phyloP scores from a whole-genome alignment of 805 yeast genomes.

The Kluyveromyces wickerhamii region DNA sequence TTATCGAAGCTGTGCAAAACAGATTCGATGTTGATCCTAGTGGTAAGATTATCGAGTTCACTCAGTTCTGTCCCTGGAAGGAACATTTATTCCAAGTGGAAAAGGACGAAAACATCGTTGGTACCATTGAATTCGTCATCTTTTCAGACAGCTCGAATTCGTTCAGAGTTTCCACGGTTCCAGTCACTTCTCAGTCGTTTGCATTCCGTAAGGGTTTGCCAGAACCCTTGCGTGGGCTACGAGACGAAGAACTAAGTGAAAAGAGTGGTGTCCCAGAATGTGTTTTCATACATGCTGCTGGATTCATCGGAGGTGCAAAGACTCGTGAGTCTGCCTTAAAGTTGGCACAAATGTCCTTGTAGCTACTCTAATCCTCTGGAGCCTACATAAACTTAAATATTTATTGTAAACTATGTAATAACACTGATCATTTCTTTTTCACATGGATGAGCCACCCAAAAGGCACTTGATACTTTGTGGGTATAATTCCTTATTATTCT shows the following conservation, averaged over 20 bases:
- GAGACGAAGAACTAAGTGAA: constrained; percentile 75
- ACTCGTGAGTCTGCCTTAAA: constrained; percentile 68
- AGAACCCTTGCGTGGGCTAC: constrained; percentile 88
- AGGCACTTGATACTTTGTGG: too few relatives aligned
- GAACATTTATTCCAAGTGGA: constrained; percentile 80
- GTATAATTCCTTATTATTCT: too few relatives aligned
- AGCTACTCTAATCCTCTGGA: too few relatives aligned
- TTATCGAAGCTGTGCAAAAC: constrained; percentile 53
- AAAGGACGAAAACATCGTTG: constrained; percentile 44
- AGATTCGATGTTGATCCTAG: constrained; percentile 54
- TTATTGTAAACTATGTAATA: too few relatives aligned
- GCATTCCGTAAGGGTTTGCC: constrained; percentile 83
- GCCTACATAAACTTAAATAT: too few relatives aligned
- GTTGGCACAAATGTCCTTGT: constrained; percentile 50
- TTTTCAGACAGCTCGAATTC: constrained; percentile 64
- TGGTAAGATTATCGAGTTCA: constrained; percentile 68
- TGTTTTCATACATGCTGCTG: constrained; percentile 90
- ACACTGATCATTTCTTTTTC: too few relatives aligned
- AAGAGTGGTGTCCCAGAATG: constrained; percentile 79
- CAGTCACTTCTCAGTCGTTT: constrained; percentile 71
- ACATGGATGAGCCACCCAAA: too few relatives aligned
- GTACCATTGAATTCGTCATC: constrained; percentile 63
- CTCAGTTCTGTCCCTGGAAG: constrained; percentile 89
- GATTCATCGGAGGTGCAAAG: constrained; percentile 92
- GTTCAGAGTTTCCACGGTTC: constrained; percentile 90